Base-by-base conservation (phyloP, 2,329 filamentous ascomycete species). In the Alternaria alternata region DNA sequence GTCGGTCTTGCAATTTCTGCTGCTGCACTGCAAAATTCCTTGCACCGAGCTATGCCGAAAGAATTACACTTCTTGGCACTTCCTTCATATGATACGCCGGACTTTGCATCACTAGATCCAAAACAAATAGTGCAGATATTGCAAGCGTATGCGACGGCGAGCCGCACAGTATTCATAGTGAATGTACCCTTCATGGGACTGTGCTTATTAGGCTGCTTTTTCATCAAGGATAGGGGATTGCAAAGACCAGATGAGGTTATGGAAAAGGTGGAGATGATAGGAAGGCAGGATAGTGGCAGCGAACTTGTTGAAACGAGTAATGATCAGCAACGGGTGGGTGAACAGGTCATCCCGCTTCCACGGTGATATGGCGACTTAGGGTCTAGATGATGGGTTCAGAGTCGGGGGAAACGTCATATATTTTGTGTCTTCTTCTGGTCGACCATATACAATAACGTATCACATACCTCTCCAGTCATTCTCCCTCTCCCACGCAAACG, bases 121-220 rank as follows among this genome's bases (percentile, higher is more conserved):
- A 22, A 14, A 32, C 48, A 68, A 24, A 51, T 54, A 28, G 69
- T 75, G 0, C 75, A 72, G 14, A 81, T 88, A 3, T 61, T 85
- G 7, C 65, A 78, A 39, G 83, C 86, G 0, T 88, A 88, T 70
- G 83, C 83, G 70, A 76, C 77, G 9, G 87, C 85, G 0, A 87
- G 83, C 22, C 79, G 81, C 30, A 81, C 82, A 0, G 86, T 89
- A 0, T 89, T 89, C 61, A 82, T 85, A 24, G 71, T 87, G 39
- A 86, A 86, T 69, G 81, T 85, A 0, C 86, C 86, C 0, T 63
- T 88, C 4, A 83, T 86, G 8, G 85, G 81, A 0, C 47, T 82
- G 0, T 86, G 84, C 61, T 76, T 88, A 11, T 44, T 84, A 7
- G 75, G 82, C 1, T 86, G 84, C 61, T 9, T 84, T 0, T 80